Base-by-base conservation (phyloP, 225 moss, liverwort and hornwort species). In the Thuidium tamariscinum region DNA sequence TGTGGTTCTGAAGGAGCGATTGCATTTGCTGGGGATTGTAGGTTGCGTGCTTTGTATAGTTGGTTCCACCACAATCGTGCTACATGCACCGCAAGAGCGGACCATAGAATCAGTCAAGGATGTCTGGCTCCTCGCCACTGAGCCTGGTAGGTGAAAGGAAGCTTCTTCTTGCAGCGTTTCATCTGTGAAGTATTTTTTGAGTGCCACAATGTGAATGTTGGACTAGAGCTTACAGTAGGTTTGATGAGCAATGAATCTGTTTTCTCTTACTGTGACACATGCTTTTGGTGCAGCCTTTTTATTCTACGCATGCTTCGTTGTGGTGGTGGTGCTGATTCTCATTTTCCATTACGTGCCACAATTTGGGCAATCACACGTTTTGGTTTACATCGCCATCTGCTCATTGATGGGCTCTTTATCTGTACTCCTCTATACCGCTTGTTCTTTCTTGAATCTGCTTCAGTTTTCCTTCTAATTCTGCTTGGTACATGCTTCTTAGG, bases 401-500 rank as follows among this genome's bases (percentile, higher is more conserved):
- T 98, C 98, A 46, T 92, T 97, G n/a, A 98, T 98, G 98, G 98
- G 98, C 86, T 98, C 98, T 65, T 89, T 98, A 90, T 94, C 96
- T 90, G 98, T 96, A 94, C 80, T 74, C 56, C 84, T 84, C 84
- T 82, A 56, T 56, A 37, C 48, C 68, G 73, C 85, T 49, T 34
- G 7, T 44, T 42, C 69, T 85, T 84, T 39, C 62, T n/a, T 75
- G 5, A 46, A 39, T 73, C 36, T 84, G 59, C 29, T 72, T 86
- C 69, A 54, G 29, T 69, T 84, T 69, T 80, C 42, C 48, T 83
- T 26, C n/a, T 10, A 60, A 27, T 14, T 54, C 14, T 86, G n/a
- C 68, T 56, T 21, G 51, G 67, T 37, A 23, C 65, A 49, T 59
- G 5, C n/a, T 57, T 34, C 26, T 48, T 30, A 21, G 66, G 46